These are phyloP conservation scores for Colletotrichum godetiae DNA, from an alignment of 2,329 filamentous ascomycete genomes.

Conservation along the genomic window DNA sequence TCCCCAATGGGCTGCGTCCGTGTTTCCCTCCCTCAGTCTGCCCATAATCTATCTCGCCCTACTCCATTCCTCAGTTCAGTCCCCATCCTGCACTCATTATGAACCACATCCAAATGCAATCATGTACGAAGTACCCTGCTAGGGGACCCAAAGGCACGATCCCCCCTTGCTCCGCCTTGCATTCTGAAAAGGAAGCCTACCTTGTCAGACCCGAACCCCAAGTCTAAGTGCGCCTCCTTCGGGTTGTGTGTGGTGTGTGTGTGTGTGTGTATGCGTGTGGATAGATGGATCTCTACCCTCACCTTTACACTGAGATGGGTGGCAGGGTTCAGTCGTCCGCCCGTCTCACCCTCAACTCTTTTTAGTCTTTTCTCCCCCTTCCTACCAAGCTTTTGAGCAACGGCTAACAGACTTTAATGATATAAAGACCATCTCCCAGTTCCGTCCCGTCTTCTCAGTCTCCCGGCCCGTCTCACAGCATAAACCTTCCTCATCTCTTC, in stretches of 20 bases:
- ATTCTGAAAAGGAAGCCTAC: conserved; percentile 30
- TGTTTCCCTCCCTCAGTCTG: background rate
- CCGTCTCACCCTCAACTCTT: background rate
- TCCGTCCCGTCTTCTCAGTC: conserved; percentile 9
- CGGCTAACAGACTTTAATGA: background rate
- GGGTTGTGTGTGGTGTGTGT: background rate
- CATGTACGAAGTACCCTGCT: background rate
- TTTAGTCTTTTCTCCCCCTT: background rate
- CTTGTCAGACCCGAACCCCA: conserved; percentile 31
- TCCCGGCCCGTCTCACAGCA: conserved; percentile 14
- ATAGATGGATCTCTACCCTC: background rate
- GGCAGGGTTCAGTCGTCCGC: background rate
- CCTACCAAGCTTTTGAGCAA: background rate
- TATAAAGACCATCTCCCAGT: conserved; percentile 26
- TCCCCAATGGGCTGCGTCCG: background rate
- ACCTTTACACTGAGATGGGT: background rate
- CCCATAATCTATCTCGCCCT: background rate
- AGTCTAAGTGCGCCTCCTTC: conserved; percentile 27
- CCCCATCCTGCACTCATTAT: background rate
- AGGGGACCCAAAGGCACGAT: background rate
- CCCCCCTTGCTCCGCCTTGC: conserved; percentile 29
- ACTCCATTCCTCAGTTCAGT: background rate
- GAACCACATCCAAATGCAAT: conserved; percentile 5
- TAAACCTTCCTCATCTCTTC: background rate
- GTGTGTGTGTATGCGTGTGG: background rate